Evolutionary conservation across 805 yeast species (phyloP), one percentile per base, ranked within the genome.

Genomic region (Candida boidinii): DNA sequence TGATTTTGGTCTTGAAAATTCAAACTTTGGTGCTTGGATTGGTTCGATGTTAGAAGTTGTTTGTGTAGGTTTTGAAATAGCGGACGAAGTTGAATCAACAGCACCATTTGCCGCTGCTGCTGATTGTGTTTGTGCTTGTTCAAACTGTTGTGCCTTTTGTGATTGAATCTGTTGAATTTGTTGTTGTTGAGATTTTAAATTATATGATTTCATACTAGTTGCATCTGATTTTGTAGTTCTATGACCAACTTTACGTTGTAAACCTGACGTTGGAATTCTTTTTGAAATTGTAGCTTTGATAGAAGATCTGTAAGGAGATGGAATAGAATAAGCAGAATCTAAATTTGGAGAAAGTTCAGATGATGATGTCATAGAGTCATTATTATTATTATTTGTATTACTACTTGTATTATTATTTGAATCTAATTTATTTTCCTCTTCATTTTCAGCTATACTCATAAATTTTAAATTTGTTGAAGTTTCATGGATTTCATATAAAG

Each of bases 171-270:
- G 29, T 18, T 15, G 34, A 31, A 21, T 23, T 13, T 5, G 19
- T 7, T 4, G 34, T 17, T 9, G 25, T 17, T 10, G 28, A 10
- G 7, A 11, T 16, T 9, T 26, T 25, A 23, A 23, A 14, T 4
- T 12, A 26, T 11, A 17, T 5, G 4, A 7, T 10, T 3, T 26
- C 22, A 11, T 22, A 11, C 35, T 29, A 21, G 29, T 36, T 1
- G 39, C 39, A 15, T 44, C 49, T 31, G 45, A 41, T 26, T 43
- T 41, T 5, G 46, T 42, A 17, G 44, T 31, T 18, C 49, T 34
- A 34, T 44, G 49, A n/a, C 23, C 31, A 30, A 27, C 36, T 16
- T 33, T 27, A 22, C 33, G 39, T 13, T 31, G 24, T n/a, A 39
- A 43, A 2, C 38, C 32, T n/a, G 24, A 22, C 21, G 26, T 36